Evolutionary conservation across 257 asterid species (phyloP).

Genomic region (Parsonsia alboflavescens): DNA sequence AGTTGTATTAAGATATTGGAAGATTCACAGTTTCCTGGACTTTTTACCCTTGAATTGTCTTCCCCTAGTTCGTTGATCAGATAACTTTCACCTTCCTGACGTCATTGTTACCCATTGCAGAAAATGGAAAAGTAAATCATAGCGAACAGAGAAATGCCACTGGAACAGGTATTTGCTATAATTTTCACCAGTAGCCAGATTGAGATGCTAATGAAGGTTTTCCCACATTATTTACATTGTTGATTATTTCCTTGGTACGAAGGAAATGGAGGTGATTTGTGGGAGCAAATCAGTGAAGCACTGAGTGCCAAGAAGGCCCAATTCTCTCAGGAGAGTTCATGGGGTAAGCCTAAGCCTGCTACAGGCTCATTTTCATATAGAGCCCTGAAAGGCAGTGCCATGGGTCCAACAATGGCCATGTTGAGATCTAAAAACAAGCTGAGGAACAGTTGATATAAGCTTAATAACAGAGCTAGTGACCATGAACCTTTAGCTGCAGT

Average conservation of each 20-base stretch:
- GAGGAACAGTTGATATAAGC: neutral
- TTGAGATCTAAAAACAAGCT: slow-evolving; percentile 53
- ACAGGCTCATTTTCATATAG: slow-evolving; percentile 50
- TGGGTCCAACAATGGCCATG: slow-evolving; percentile 69
- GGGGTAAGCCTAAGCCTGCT: slow-evolving; percentile 38
- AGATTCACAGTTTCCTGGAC: neutral
- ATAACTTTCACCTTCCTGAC: neutral
- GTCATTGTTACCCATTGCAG: slow-evolving; percentile 13
- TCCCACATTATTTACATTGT: neutral
- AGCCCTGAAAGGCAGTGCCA: slow-evolving; percentile 59
- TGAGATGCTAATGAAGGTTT: neutral
- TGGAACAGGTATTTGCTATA: slow-evolving; percentile 23
- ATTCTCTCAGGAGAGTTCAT: slow-evolving; percentile 34
- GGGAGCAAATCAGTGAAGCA: slow-evolving; percentile 71
- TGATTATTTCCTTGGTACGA: slow-evolving; percentile 12
- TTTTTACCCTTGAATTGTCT: neutral
- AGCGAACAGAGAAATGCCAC: slow-evolving; percentile 24
- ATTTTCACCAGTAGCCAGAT: neutral
- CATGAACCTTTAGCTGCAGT: neutral
- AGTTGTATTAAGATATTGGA: neutral
- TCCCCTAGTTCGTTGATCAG: neutral
- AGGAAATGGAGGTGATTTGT: slow-evolving; percentile 40
- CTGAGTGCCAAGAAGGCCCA: slow-evolving; percentile 58
- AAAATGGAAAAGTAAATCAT: slow-evolving; percentile 17
- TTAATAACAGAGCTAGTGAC: neutral